Base-by-base conservation (phyloP, 441 rosid genomes). In the Populus hybrid region DNA sequence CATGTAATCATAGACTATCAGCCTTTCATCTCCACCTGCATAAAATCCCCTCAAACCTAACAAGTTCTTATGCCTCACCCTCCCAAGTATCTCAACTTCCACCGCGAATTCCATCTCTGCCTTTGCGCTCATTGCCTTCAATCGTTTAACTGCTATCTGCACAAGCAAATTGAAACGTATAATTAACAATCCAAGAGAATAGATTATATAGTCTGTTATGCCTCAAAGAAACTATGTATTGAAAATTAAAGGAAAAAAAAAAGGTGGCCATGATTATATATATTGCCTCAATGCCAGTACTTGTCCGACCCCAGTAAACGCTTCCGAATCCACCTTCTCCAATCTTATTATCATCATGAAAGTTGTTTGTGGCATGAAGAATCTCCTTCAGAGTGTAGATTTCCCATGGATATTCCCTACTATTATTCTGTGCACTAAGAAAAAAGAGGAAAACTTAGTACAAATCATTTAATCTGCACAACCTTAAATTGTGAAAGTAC, bases 311-410 rank as follows among this genome's bases (percentile, higher is more conserved):
- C 99, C 99, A 94, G 77, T 93, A 95, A 6, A 94, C 99, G 74
- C 97, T 92, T 69, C 98, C 98, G 64, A 91, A 90, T 45, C 90
- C 95, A 26, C 98, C 98, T 88, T 95, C 99, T 65, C 99, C 98
- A 1, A 95, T 92, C 86, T 95, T 95, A 82, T 95, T 95, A 77
- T 95, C 97, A n/a, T 92, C 82, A 77, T 94, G 91, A 68, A 95
- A 94, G 80, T 87, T 95, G 85, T 95, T 95, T 0, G 99, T 95
- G 38, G 99, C 97, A 3, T 92, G 82, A 56, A 90, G 93, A n/a
- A 95, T 82, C 77, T 92, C 98, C 82, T 90, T 94, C 71, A 90
- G 78, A n/a, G 92, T 88, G 78, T 90, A 94, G 66, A 83, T 82
- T 78, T 92, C 88, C 99, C 98, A 89, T 23, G 90, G 91, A 66